phyloP scores from a whole-genome alignment of 2,329 filamentous ascomycete species.

The Epichloe sibirici region DNA sequence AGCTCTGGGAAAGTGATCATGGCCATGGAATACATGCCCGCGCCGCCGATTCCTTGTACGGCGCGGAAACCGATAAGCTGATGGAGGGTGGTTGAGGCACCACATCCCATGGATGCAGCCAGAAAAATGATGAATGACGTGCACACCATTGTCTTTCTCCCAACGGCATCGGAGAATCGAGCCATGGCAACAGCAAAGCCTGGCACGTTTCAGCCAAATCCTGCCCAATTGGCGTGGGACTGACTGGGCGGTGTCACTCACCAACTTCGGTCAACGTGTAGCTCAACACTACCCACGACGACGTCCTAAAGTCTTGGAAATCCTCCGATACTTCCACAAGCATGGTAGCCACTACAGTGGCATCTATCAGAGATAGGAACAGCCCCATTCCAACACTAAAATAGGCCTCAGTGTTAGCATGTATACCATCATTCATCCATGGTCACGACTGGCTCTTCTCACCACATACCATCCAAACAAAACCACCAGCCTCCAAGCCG shows the following conservation, averaged over 20 bases:
- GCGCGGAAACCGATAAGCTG: slow-evolving; percentile 38
- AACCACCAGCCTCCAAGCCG: slow-evolving; percentile 8
- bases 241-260: slow-evolving; percentile 16
- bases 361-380: slow-evolving; percentile 45
- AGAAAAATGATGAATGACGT: slow-evolving; percentile 42
- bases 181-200: slow-evolving; percentile 38
- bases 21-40: slow-evolving; percentile 34
- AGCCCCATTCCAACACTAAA: slow-evolving; percentile 38
- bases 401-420: not conserved
- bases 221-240: not conserved
- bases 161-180: slow-evolving; percentile 40
- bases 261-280: slow-evolving; percentile 45
- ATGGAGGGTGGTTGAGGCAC: slow-evolving; percentile 16
- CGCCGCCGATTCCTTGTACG: slow-evolving; percentile 38
- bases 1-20: slow-evolving; percentile 44
- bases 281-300: slow-evolving; percentile 43
- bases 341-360: slow-evolving; percentile 46
- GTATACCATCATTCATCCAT: not conserved
- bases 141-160: slow-evolving; percentile 37
- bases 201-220: not conserved
- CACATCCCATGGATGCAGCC: slow-evolving; percentile 43
- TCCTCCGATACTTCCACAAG: slow-evolving; percentile 42
- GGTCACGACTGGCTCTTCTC: not conserved
- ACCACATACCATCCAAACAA: slow-evolving; percentile 8
- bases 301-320: slow-evolving; percentile 29